A percentile compares a stretch with the other conserved stretches of the same genome.
phyloP scores from a whole-genome alignment of 2,329 filamentous ascomycete species.

The Hymenoscyphus occultus region DNA sequence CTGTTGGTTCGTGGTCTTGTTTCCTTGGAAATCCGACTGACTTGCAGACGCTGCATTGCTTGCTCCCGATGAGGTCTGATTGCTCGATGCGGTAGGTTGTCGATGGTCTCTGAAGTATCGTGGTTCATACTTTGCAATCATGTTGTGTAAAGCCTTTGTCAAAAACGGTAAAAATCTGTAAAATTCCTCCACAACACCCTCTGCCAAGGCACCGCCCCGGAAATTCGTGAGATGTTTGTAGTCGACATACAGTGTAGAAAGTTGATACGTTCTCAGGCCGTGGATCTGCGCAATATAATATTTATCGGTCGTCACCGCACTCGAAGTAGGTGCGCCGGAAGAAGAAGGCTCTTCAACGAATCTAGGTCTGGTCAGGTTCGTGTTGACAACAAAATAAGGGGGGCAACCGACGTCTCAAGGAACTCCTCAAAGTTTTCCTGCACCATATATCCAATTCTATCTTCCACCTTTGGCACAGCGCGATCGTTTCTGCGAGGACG shows the following conservation, averaged over 20 bases:
- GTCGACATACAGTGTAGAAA: constrained; percentile 87
- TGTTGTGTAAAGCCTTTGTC: constrained; percentile 81
- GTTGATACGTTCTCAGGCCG: constrained; percentile 67
- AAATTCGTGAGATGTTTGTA: constrained; percentile 78
- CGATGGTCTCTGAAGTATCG: constrained; percentile 91
- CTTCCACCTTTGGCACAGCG: constrained; percentile 69
- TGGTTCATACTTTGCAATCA: constrained; percentile 92
- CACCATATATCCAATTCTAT: constrained; percentile 70
- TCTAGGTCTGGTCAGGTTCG: constrained; percentile 32
- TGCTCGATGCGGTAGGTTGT: constrained; percentile 74
- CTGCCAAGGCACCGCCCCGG: constrained; percentile 76
- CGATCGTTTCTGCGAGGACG: constrained; percentile 42
- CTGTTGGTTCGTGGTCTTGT: constrained; percentile 85
- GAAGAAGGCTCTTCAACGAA: constrained; percentile 68
- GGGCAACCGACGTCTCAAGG: constrained; percentile 64
- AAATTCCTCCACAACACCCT: constrained; percentile 85
- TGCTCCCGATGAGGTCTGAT: constrained; percentile 64
- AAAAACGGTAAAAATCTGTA: constrained; percentile 94
- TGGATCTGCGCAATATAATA: constrained; percentile 85
- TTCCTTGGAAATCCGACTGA: constrained; percentile 60
- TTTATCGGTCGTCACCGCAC: constrained; percentile 70
- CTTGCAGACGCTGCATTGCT: constrained; percentile 60
- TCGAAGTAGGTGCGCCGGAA: constrained; percentile 62
- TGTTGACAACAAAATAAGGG: background rate
- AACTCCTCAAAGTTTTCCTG: constrained; percentile 77